Percentiles rank a stretch among this genome's conserved stretches.
phyloP scores from a whole-genome alignment of 257 asterid species.

The Jaltomata sinuosa region DNA sequence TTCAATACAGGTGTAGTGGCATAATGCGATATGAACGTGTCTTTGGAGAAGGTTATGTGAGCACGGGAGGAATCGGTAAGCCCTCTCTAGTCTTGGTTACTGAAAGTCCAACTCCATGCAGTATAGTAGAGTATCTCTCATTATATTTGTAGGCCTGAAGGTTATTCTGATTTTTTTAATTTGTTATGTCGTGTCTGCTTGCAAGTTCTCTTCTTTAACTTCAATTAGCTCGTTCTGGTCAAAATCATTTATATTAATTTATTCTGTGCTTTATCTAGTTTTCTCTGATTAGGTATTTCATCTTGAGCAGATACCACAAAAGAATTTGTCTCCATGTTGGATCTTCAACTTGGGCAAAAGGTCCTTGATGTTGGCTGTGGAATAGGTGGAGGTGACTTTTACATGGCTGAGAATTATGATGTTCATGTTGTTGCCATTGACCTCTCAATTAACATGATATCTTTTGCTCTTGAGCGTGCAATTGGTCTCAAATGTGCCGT shows the following conservation, averaged over 20 bases:
- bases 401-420: constrained; percentile 86
- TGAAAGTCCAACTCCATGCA: not conserved
- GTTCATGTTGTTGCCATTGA: constrained; percentile 94
- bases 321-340: constrained; percentile 69
- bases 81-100: not conserved
- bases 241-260: not conserved
- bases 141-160: not conserved
- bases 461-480: constrained; percentile 86
- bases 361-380: constrained; percentile 99
- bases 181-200: not conserved
- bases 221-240: not conserved
- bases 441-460: constrained; percentile 87
- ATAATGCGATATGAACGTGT: constrained; percentile 90
- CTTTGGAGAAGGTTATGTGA: constrained; percentile 89
- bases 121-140: not conserved
- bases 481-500: constrained; percentile 83
- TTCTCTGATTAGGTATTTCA: not conserved
- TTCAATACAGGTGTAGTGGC: constrained; percentile 83
- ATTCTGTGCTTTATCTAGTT: not conserved
- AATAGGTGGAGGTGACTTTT: constrained; percentile 97
- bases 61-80: constrained; percentile 97
- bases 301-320: constrained; percentile 71
- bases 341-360: constrained; percentile 84
- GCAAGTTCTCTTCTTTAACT: not conserved
- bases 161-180: not conserved